phyloP scores from a whole-genome alignment of 495 filamentous ascomycete species.

The Penicillium dipodomyicola region DNA sequence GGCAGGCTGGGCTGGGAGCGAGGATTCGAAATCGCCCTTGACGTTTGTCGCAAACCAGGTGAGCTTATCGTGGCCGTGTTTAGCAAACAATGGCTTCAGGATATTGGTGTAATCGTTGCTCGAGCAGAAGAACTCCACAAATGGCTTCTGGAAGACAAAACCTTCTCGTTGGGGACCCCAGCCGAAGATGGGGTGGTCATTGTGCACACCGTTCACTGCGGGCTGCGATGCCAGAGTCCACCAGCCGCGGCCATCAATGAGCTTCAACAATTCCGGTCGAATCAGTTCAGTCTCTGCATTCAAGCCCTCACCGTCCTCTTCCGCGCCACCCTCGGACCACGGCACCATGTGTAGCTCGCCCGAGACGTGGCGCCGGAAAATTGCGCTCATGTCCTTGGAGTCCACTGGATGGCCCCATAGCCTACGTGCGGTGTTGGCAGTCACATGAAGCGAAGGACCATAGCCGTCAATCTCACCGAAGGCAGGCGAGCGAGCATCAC shows the following conservation, averaged over 20 bases:
- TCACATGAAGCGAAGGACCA: conserved; percentile 84
- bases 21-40: conserved; percentile 67
- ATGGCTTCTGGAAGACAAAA: conserved; percentile 97
- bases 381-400: conserved; percentile 63
- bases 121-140: conserved; percentile 92
- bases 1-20: conserved; percentile 39
- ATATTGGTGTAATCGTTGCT: conserved; percentile 59
- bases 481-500: conserved; percentile 83
- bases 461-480: conserved; percentile 97
- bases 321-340: conserved; percentile 87
- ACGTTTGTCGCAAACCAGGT: conserved; percentile 83
- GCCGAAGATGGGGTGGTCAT: conserved; percentile 76
- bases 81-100: conserved; percentile 60
- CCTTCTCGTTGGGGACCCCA: conserved; percentile 87
- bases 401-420: conserved; percentile 80
- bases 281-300: conserved; percentile 83
- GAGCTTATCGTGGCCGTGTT: conserved; percentile 59
- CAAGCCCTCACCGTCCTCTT: conserved; percentile 40
- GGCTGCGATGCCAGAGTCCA: conserved; percentile 98
- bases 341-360: conserved; percentile 75
- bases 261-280: conserved; percentile 62
- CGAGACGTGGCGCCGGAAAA: conserved; percentile 78
- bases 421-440: conserved; percentile 67
- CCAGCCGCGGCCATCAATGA: conserved; percentile 75
- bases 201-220: conserved; percentile 79